These are phyloP conservation scores for Sclerotinia spermophila DNA, from an alignment of 2,329 filamentous ascomycete species.

Conservation along the genomic window DNA sequence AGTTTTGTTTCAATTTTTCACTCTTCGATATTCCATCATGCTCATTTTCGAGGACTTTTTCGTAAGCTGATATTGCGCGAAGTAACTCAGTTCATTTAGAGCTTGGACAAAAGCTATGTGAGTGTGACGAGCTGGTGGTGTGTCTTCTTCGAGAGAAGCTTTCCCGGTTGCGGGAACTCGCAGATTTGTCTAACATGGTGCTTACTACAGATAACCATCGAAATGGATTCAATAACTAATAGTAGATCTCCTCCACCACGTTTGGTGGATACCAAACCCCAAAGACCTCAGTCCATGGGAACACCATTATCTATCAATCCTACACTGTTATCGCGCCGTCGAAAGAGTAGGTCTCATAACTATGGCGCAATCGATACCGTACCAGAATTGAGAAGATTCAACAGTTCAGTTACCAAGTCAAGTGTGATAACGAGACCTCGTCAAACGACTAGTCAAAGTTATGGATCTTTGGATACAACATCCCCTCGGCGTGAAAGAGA, in stretches of 20 bases:
- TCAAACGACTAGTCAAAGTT: background rate
- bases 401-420: background rate
- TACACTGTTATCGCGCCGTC: conserved; percentile 10
- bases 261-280: background rate
- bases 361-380: conserved; percentile 12
- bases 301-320: conserved; percentile 5
- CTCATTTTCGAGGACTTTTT: background rate
- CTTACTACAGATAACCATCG: background rate
- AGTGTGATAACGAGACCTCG: background rate
- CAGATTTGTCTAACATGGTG: background rate
- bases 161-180: background rate
- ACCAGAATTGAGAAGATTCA: conserved; percentile 10
- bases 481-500: conserved; percentile 25
- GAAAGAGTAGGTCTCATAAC: conserved; percentile 7
- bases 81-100: background rate
- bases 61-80: background rate
- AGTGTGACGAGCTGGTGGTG: background rate
- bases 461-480: background rate
- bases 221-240: background rate
- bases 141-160: background rate
- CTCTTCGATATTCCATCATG: background rate
- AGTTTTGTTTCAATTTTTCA: background rate
- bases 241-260: background rate
- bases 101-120: background rate
- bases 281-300: background rate